These are phyloP conservation scores for Darksidea phi DNA, from an alignment of 495 filamentous ascomycete genomes.

Conservation along the genomic window DNA sequence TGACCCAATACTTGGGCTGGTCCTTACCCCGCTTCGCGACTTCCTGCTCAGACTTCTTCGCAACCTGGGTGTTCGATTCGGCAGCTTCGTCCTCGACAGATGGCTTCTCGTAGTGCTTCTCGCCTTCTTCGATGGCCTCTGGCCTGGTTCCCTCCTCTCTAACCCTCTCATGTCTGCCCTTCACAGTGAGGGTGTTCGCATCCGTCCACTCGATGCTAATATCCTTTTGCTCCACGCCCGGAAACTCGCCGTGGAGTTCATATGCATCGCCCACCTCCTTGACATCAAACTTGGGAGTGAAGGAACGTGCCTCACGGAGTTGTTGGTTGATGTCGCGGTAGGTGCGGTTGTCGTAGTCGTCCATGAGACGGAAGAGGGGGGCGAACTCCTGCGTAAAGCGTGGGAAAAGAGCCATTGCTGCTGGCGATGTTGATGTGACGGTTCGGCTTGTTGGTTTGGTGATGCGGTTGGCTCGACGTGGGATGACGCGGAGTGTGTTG, in stretches of 20 bases:
- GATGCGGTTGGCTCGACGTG: constrained; percentile 26
- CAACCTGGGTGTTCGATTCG: constrained; percentile 9
- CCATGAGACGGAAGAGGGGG: constrained; percentile 72
- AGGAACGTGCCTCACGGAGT: constrained; percentile 47
- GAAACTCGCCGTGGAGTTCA: constrained; percentile 84
- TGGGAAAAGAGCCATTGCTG: constrained; percentile 67
- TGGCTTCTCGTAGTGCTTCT: constrained; percentile 48
- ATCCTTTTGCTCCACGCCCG: constrained; percentile 75
- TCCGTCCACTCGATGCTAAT: constrained; percentile 84
- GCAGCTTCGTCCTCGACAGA: constrained; percentile 63
- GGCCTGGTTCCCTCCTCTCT: constrained; percentile 35
- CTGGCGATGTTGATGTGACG: constrained; percentile 7
- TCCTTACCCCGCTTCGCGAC: constrained; percentile 37
- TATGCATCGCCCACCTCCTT: constrained; percentile 66
- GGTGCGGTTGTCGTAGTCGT: constrained; percentile 62
- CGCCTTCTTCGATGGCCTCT: constrained; percentile 44
- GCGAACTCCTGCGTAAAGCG: constrained; percentile 56
- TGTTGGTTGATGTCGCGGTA: constrained; percentile 32
- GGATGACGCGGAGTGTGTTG: constrained; percentile 17
- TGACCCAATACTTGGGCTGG: constrained; percentile 69
- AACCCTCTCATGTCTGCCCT: constrained; percentile 60
- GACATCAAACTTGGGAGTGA: constrained; percentile 78
- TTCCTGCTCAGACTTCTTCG: constrained; percentile 26
- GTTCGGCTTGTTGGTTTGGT: constrained; percentile 20
- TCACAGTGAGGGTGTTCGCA: constrained; percentile 68